Percentiles rank a stretch among this genome's conserved stretches.
These are phyloP conservation scores for Talaromyces nanjingensis DNA, from an alignment of 495 filamentous ascomycete species.

Conservation along the genomic window DNA sequence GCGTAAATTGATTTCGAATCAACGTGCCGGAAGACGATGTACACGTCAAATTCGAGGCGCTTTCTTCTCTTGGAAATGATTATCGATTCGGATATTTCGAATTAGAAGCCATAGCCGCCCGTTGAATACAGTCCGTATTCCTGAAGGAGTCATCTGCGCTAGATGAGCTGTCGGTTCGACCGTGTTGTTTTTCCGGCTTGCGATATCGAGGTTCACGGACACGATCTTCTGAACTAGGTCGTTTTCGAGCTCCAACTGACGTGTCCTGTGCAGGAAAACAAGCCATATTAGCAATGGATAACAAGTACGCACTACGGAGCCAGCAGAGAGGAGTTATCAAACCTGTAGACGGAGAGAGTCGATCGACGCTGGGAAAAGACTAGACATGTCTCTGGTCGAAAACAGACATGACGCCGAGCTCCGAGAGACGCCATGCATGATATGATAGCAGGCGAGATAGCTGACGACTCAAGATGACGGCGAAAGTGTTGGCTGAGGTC, in stretches of 20 bases:
- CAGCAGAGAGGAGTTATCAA: neutral
- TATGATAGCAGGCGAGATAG: neutral
- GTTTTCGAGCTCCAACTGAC: neutral
- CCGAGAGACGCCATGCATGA: neutral
- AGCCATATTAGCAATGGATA: neutral
- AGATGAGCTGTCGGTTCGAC: neutral
- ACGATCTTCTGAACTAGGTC: neutral
- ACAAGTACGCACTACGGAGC: neutral
- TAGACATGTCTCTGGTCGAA: neutral
- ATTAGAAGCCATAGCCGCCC: neutral
- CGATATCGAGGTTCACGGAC: neutral
- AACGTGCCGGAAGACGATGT: neutral
- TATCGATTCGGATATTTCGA: neutral
- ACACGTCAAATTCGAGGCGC: neutral
- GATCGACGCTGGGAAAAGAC: neutral
- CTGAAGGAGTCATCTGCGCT: neutral
- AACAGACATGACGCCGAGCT: neutral
- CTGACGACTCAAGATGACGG: neutral
- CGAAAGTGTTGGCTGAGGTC: neutral
- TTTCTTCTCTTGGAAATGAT: conserved; percentile 1
- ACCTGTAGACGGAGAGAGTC: neutral
- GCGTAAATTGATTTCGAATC: neutral
- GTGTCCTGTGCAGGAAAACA: neutral
- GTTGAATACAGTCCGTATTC: neutral
- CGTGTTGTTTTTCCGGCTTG: neutral